A percentile compares a stretch with the other conserved stretches of the same genome.
Evolutionary conservation across 345 rosid species (phyloP).

Genomic region (Arabidopsis arenosa): DNA sequence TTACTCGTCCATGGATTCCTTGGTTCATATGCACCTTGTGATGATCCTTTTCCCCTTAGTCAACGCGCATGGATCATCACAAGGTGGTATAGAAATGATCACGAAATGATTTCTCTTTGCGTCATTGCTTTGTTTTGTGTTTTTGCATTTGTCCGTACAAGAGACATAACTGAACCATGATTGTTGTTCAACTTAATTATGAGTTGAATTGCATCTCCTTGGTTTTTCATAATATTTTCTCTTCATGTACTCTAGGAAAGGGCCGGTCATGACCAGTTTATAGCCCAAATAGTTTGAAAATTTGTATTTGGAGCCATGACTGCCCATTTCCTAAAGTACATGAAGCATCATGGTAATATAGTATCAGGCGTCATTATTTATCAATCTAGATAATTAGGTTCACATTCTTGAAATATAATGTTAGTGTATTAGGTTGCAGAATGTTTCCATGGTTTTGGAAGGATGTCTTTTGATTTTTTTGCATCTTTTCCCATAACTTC

Average conservation of each 20-base stretch:
- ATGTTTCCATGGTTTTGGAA: not conserved
- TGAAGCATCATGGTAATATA: no score
- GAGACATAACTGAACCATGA: not conserved
- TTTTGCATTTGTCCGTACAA: not conserved
- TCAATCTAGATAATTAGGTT: no score
- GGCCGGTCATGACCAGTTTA: not conserved
- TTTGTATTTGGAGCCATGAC: not conserved
- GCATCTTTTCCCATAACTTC: no score
- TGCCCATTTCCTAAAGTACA: no score
- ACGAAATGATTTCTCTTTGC: not conserved
- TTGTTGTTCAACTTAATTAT: not conserved
- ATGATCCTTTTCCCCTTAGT: slow-evolving; percentile 52
- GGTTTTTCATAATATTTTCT: not conserved
- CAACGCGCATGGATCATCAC: slow-evolving; percentile 56
- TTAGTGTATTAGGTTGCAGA: not conserved
- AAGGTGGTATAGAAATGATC: slow-evolving; percentile 31
- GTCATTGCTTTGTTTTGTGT: not conserved
- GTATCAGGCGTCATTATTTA: not conserved
- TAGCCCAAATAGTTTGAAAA: no score
- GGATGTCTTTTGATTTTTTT: no score
- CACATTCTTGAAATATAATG: not conserved
- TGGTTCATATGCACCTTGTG: slow-evolving; percentile 36
- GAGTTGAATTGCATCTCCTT: slow-evolving; percentile 38
- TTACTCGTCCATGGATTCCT: slow-evolving; percentile 8
- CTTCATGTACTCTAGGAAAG: no score